Evolutionary conservation across 2,329 filamentous ascomycete species (phyloP).

Genomic region (Calonectria crousiana): DNA sequence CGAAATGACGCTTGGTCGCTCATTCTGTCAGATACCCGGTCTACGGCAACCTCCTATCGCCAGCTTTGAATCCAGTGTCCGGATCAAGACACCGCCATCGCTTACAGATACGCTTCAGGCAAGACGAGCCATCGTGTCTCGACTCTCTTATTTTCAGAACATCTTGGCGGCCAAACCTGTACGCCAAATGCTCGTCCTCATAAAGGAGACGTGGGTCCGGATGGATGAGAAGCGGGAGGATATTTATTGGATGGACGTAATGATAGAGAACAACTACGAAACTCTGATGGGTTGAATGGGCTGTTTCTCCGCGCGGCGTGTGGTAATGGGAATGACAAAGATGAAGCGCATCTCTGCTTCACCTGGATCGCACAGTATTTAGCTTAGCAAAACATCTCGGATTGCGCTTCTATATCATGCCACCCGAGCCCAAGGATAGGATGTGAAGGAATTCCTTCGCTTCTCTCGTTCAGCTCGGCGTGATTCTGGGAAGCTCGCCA

Average conservation of each 20-base stretch:
- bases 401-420: not conserved
- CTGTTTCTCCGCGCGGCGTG: not conserved
- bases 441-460: not conserved
- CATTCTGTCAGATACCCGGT: conserved; percentile 12
- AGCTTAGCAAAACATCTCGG: not conserved
- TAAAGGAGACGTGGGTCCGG: conserved; percentile 37
- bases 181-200: conserved; percentile 33
- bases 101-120: conserved; percentile 32
- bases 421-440: not conserved
- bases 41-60: conserved; percentile 23
- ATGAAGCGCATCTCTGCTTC: not conserved
- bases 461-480: not conserved
- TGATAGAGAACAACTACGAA: conserved; percentile 46
- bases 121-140: conserved; percentile 29
- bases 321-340: conserved; percentile 7
- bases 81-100: conserved; percentile 22
- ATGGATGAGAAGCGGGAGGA: conserved; percentile 52
- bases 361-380: not conserved
- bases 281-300: conserved; percentile 42
- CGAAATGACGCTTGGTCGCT: conserved; percentile 54
- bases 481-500: not conserved
- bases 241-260: conserved; percentile 60
- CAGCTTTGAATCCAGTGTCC: conserved; percentile 33
- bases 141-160: conserved; percentile 36
- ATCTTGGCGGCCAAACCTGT: conserved; percentile 42